Percentiles rank a stretch among this genome's conserved stretches.
phyloP scores from a whole-genome alignment of 495 filamentous ascomycete species.

The Penicillium herquei region DNA sequence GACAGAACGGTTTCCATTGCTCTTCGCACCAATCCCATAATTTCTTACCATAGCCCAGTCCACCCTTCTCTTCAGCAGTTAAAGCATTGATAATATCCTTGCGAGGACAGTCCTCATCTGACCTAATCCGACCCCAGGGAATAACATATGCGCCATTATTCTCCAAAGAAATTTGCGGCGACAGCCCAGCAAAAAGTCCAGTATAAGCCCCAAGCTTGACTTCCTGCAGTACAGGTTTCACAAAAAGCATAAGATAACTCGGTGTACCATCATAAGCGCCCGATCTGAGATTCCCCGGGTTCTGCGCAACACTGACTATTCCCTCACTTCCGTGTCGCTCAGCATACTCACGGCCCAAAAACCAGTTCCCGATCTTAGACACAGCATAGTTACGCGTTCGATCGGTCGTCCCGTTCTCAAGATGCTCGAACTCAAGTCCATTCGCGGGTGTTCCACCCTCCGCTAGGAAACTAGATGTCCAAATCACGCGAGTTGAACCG shows the following conservation, averaged over 20 bases:
- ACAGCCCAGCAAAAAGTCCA: constrained; percentile 41
- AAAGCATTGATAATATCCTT: constrained; percentile 30
- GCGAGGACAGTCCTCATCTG: constrained; percentile 10
- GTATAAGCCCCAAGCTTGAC: constrained; percentile 39
- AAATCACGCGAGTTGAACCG: constrained; percentile 32
- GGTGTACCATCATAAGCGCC: constrained; percentile 24
- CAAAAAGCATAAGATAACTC: constrained; percentile 13
- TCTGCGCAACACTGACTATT: constrained; percentile 39
- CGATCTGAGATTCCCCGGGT: constrained; percentile 42
- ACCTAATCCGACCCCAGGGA: constrained; percentile 39
- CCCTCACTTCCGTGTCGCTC: constrained; percentile 20
- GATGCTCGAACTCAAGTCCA: constrained; percentile 23
- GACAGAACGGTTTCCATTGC: constrained; percentile 12
- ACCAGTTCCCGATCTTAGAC: constrained; percentile 40
- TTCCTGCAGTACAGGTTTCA: constrained; percentile 23
- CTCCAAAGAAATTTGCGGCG: constrained; percentile 29
- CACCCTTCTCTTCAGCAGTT: constrained; percentile 28
- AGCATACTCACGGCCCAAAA: constrained; percentile 32
- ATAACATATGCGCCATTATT: constrained; percentile 35
- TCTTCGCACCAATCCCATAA: constrained; percentile 41
- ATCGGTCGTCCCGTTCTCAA: constrained; percentile 14
- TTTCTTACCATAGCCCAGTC: constrained; percentile 28
- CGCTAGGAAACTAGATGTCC: constrained; percentile 23
- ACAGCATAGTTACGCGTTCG: constrained; percentile 30
- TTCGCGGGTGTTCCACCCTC: constrained; percentile 22